A percentile compares a stretch with the other conserved stretches of the same genome.
Evolutionary conservation across 179 eudicot genomes (phyloP).

Genomic region (Monotropa hypopitys): DNA sequence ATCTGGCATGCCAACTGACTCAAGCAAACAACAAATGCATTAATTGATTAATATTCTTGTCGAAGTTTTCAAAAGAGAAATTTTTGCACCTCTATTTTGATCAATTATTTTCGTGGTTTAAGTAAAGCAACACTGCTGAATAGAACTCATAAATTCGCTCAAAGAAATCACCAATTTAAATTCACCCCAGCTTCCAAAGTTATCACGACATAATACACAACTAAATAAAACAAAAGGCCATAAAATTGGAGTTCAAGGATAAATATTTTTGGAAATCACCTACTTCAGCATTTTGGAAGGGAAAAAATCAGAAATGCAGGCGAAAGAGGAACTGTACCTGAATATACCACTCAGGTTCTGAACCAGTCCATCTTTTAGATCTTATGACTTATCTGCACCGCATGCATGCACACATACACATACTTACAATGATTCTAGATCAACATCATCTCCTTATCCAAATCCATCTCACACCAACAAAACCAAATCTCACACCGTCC

Average conservation of each 20-base stretch:
- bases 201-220: neutral
- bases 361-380: constrained; percentile 18
- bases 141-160: constrained; percentile 4
- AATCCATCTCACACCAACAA: constrained; percentile 8
- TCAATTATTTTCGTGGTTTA: neutral
- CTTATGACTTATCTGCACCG: constrained; percentile 14
- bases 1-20: neutral
- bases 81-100: neutral
- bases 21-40: neutral
- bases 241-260: neutral
- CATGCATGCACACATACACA: neutral
- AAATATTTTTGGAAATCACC: neutral
- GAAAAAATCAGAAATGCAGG: constrained; percentile 12
- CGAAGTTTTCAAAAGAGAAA: neutral
- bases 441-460: constrained; percentile 1
- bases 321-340: constrained; percentile 5
- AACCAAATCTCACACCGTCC: constrained; percentile 1
- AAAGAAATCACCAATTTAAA: neutral
- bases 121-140: neutral
- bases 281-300: neutral
- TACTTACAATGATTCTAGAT: neutral
- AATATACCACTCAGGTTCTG: neutral
- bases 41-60: neutral
- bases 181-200: neutral
- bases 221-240: neutral